Evolutionary conservation across 2,329 filamentous ascomycete genomes (phyloP).

Genomic region (Diaporthe vaccinii): DNA sequence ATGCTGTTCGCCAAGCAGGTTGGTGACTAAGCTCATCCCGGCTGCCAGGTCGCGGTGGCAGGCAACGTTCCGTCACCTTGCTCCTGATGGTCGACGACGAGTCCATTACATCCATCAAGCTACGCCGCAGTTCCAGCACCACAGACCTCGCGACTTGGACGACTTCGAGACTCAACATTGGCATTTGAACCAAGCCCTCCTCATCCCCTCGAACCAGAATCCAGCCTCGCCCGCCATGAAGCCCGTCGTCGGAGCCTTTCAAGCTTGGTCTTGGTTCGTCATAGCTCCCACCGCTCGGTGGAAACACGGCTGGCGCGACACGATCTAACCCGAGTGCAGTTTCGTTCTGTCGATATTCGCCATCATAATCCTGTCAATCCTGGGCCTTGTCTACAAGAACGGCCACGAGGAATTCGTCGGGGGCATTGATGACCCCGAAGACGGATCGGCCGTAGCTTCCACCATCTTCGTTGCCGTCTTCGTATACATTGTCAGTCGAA

Average conservation of each 20-base stretch:
- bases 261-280: slow-evolving; percentile 94
- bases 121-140: neutral
- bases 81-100: slow-evolving; percentile 16
- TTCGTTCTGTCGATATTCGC: slow-evolving; percentile 77
- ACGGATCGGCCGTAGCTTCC: slow-evolving; percentile 83
- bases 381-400: slow-evolving; percentile 80
- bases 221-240: slow-evolving; percentile 76
- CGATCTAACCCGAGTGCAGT: slow-evolving; percentile 61
- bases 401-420: slow-evolving; percentile 90
- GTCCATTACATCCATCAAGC: slow-evolving; percentile 10
- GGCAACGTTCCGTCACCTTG: slow-evolving; percentile 13
- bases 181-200: neutral
- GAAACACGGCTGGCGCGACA: slow-evolving; percentile 12
- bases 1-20: neutral
- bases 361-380: slow-evolving; percentile 73
- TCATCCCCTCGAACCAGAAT: neutral
- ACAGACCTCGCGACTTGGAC: neutral
- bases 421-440: slow-evolving; percentile 76
- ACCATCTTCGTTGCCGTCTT: slow-evolving; percentile 91
- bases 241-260: slow-evolving; percentile 90
- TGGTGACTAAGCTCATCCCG: slow-evolving; percentile 19
- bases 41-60: slow-evolving; percentile 4
- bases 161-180: neutral
- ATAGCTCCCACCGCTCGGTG: slow-evolving; percentile 26
- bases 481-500: slow-evolving; percentile 83